Evolutionary conservation across 1,139 yeast species (phyloP).

Genomic region (Protomyces gravidus): DNA sequence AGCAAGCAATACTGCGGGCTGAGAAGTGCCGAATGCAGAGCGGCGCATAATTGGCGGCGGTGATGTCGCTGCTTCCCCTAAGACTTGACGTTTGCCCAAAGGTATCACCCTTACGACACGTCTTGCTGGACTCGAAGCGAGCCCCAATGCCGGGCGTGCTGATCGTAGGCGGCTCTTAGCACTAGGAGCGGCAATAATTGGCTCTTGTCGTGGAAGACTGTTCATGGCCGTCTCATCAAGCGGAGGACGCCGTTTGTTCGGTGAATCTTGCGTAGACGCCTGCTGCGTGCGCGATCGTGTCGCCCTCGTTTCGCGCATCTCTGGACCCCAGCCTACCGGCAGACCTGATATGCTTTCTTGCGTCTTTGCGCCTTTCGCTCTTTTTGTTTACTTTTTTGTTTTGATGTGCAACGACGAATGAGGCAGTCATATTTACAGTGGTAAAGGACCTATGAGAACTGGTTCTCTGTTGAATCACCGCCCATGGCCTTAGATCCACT

Average conservation of each 20-base stretch:
- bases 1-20: background rate
- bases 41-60: background rate
- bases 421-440: background rate
- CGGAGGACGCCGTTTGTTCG: background rate
- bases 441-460: background rate
- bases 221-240: background rate
- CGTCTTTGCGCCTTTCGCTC: background rate
- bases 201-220: background rate
- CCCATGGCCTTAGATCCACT: constrained; percentile 26
- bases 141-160: background rate
- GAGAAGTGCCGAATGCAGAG: background rate
- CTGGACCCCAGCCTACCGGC: no score
- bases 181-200: background rate
- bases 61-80: background rate
- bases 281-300: background rate
- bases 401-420: background rate
- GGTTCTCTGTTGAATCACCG: constrained; percentile 25
- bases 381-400: background rate
- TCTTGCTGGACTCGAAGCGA: background rate
- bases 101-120: background rate
- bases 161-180: background rate
- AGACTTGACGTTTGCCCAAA: background rate
- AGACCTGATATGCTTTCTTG: background rate
- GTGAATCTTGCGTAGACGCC: background rate
- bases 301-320: constrained; percentile 1